These are phyloP conservation scores for Acrocalymma vagum DNA, from an alignment of 2,329 filamentous ascomycete genomes.

Conservation along the genomic window DNA sequence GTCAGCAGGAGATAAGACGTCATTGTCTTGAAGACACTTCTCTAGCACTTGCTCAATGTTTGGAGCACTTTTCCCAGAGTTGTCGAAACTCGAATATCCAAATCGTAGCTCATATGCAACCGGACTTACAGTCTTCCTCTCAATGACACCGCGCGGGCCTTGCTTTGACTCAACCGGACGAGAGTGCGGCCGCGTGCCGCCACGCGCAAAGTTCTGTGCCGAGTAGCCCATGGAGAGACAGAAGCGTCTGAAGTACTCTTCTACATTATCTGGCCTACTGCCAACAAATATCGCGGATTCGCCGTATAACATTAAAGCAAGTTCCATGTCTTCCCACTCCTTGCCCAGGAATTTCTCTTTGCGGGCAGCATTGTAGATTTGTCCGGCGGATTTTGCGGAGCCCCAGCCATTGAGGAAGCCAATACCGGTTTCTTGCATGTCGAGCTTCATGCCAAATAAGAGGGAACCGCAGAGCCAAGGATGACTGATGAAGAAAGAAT, in stretches of 20 bases:
- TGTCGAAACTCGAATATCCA: too few species aligned
- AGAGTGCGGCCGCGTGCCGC: too few species aligned
- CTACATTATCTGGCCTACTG: slow-evolving; percentile 32
- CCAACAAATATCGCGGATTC: slow-evolving; percentile 49
- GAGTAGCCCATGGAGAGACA: slow-evolving; percentile 48
- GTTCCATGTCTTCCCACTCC: slow-evolving; percentile 54
- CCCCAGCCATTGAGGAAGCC: slow-evolving; percentile 50
- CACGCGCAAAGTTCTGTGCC: slow-evolving; percentile 33
- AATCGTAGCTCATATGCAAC: too few species aligned
- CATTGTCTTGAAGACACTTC: too few species aligned
- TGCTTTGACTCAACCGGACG: slow-evolving; percentile 28
- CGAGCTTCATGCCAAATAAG: slow-evolving; percentile 46
- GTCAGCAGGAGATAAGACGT: too few species aligned
- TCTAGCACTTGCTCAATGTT: too few species aligned
- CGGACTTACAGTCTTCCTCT: slow-evolving; percentile 40
- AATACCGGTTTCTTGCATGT: slow-evolving; percentile 43
- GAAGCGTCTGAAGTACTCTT: slow-evolving; percentile 50
- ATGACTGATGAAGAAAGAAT: slow-evolving; percentile 20
- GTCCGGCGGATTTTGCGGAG: slow-evolving; percentile 46
- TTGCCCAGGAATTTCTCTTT: slow-evolving; percentile 34
- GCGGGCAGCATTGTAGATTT: slow-evolving; percentile 54
- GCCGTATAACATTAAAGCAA: slow-evolving; percentile 38
- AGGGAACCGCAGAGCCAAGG: slow-evolving; percentile 45
- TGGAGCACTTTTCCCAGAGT: too few species aligned
- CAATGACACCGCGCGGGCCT: slow-evolving; percentile 41